phyloP scores from a whole-genome alignment of 2,329 filamentous ascomycete genomes.

The Colletotrichum gigasporum region DNA sequence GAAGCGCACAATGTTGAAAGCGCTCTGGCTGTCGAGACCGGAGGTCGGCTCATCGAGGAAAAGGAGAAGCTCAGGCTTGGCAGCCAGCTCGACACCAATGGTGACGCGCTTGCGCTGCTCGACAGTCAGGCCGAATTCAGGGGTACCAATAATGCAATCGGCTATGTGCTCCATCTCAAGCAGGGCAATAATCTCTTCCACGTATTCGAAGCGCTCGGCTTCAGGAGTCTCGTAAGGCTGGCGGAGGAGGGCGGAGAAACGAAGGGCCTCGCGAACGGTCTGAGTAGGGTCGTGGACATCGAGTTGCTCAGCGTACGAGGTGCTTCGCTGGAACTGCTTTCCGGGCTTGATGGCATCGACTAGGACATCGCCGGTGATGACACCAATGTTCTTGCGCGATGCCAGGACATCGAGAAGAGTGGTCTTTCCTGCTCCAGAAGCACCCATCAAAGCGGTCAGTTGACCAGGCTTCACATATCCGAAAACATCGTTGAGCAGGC shows the following conservation, averaged over 20 bases:
- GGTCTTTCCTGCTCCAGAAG: conserved; percentile 88
- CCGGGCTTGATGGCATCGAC: conserved; percentile 66
- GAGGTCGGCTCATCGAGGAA: conserved; percentile 85
- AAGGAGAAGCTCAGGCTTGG: conserved; percentile 79
- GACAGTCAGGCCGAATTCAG: conserved; percentile 76
- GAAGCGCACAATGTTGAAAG: conserved; percentile 82
- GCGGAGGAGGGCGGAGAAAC: conserved; percentile 70
- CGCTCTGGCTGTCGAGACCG: conserved; percentile 76
- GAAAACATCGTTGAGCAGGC: conserved; percentile 63
- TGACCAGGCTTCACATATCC: conserved; percentile 82
- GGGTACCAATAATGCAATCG: conserved; percentile 66
- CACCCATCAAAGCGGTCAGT: conserved; percentile 83
- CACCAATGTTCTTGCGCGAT: conserved; percentile 68
- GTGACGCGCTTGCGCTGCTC: conserved; percentile 81
- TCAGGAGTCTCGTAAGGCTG: conserved; percentile 63
- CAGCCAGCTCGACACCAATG: conserved; percentile 89
- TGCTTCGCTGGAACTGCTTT: conserved; percentile 69
- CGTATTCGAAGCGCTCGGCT: conserved; percentile 66
- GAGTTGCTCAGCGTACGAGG: conserved; percentile 70
- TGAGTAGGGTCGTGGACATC: conserved; percentile 70
- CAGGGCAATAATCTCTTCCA: conserved; percentile 68
- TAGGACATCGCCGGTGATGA: conserved; percentile 65
- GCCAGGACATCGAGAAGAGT: conserved; percentile 83
- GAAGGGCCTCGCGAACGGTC: conserved; percentile 70
- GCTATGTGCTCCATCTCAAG: conserved; percentile 68